Evolutionary conservation across 768 basidiomycete genomes (phyloP).

Genomic region (Russula ochroleuca): DNA sequence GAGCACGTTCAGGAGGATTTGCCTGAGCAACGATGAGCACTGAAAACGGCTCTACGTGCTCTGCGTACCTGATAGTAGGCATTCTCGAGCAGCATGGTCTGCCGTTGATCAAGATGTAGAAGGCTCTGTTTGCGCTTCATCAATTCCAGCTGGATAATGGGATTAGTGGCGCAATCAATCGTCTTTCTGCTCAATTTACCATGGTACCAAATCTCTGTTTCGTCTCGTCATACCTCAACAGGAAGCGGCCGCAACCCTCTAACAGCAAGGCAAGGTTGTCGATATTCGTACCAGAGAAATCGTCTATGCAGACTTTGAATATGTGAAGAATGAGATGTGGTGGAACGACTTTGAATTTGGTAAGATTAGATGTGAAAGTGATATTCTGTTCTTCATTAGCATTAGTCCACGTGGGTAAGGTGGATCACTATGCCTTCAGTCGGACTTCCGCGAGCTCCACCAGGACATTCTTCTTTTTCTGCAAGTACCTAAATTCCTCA

Average conservation of each 20-base stretch:
- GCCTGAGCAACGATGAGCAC: conserved; percentile 50
- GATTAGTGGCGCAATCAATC: not conserved
- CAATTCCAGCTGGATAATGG: conserved; percentile 64
- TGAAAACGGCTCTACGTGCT: conserved; percentile 3
- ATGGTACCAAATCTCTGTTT: conserved; percentile 81
- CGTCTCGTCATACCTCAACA: conserved; percentile 85
- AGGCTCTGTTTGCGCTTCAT: conserved; percentile 93
- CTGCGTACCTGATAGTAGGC: conserved; percentile 87
- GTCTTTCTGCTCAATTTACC: conserved; percentile 43
- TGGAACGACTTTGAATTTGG: conserved; percentile 93
- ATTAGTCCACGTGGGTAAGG: not conserved
- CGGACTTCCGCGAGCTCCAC: conserved; percentile 84
- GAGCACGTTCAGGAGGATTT: conserved; percentile 92
- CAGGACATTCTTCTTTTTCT: conserved; percentile 88
- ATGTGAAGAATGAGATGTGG: conserved; percentile 89
- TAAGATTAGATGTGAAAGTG: conserved; percentile 81
- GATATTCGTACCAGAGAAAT: conserved; percentile 87
- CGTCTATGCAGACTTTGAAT: conserved; percentile 96
- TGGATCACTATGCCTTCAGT: conserved; percentile 55
- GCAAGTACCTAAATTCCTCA: conserved; percentile 94
- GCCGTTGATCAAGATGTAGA: conserved; percentile 89
- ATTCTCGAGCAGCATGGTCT: conserved; percentile 87
- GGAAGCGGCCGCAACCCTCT: conserved; percentile 90
- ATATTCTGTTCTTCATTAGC: conserved; percentile 59
- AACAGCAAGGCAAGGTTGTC: conserved; percentile 89